Conservation (phyloP, 495 filamentous ascomycete genomes). For the Glarea lozoyensis region DNA sequence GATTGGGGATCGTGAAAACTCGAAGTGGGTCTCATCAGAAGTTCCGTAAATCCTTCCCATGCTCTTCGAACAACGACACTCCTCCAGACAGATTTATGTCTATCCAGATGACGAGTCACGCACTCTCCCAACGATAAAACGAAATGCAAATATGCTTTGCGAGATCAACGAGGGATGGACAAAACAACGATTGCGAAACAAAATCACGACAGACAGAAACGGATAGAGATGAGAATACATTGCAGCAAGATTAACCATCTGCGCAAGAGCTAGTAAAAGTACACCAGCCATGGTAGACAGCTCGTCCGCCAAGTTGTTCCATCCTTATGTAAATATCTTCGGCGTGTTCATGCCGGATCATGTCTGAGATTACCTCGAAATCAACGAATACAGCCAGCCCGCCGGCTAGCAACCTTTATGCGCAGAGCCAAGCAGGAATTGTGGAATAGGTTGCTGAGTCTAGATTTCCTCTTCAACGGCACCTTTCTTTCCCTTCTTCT, state of each 20-base stretch:
- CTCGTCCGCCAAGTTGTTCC: conserved; percentile 10
- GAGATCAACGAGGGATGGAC: no score
- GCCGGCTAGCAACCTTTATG: conserved; percentile 11
- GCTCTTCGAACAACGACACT: no score
- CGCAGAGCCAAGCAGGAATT: conserved; percentile 15
- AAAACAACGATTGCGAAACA: no score
- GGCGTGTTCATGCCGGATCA: conserved; percentile 10
- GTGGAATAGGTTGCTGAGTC: conserved; percentile 16
- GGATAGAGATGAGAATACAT: conserved; percentile 6
- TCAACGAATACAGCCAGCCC: conserved; percentile 3
- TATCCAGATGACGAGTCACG: no score
- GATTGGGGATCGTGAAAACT: conserved; percentile 7
- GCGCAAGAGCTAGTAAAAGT: conserved; percentile 5
- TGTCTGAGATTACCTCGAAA: not conserved
- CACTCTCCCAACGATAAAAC: no score
- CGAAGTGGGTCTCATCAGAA: not conserved
- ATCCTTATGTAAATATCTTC: conserved; percentile 4
- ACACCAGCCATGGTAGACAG: conserved; percentile 9
- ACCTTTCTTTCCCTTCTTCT: conserved; percentile 25
- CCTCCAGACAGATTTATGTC: no score
- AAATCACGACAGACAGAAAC: not conserved
- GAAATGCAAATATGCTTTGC: no score
- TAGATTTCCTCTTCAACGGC: conserved; percentile 23
- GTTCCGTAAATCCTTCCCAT: no score
- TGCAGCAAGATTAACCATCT: conserved; percentile 7